Conservation (phyloP, 148 eudicot species). For the Spergularia marina region DNA sequence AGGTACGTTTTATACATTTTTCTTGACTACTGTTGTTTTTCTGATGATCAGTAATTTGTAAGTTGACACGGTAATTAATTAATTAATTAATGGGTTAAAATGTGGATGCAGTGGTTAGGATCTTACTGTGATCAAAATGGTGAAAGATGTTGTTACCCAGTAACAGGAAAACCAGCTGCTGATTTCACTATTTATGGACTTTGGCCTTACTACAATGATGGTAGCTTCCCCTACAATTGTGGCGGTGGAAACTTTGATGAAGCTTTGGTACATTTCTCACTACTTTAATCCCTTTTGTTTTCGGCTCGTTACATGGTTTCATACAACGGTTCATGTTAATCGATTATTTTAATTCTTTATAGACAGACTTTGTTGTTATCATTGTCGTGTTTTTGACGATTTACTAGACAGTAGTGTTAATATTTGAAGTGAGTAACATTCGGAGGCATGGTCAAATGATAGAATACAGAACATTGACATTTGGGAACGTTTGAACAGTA, state of each 20-base stretch:
- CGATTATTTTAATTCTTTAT: too few species aligned
- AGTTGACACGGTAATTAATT: too few species aligned
- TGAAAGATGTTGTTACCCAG: conserved; percentile 23
- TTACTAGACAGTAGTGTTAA: too few species aligned
- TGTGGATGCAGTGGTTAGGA: conserved; percentile 25
- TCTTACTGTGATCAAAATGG: conserved; percentile 27
- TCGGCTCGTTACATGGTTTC: not conserved
- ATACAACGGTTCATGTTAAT: too few species aligned
- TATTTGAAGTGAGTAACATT: too few species aligned
- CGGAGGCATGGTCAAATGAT: too few species aligned
- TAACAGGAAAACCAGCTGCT: conserved; percentile 24
- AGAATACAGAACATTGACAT: too few species aligned
- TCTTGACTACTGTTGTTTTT: too few species aligned
- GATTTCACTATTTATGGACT: conserved; percentile 27
- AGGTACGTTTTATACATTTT: conserved; percentile 12
- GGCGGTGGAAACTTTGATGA: conserved; percentile 7
- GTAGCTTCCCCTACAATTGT: conserved; percentile 23
- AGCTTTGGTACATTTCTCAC: conserved; percentile 14
- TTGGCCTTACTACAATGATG: conserved; percentile 28
- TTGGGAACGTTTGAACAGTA: too few species aligned
- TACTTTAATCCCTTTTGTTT: not conserved
- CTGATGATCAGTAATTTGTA: too few species aligned
- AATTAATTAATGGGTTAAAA: not conserved
- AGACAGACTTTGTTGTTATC: too few species aligned
- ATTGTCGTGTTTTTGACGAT: too few species aligned